Conservation (phyloP, 2,329 filamentous ascomycete genomes). For the Alternaria brassicicola region DNA sequence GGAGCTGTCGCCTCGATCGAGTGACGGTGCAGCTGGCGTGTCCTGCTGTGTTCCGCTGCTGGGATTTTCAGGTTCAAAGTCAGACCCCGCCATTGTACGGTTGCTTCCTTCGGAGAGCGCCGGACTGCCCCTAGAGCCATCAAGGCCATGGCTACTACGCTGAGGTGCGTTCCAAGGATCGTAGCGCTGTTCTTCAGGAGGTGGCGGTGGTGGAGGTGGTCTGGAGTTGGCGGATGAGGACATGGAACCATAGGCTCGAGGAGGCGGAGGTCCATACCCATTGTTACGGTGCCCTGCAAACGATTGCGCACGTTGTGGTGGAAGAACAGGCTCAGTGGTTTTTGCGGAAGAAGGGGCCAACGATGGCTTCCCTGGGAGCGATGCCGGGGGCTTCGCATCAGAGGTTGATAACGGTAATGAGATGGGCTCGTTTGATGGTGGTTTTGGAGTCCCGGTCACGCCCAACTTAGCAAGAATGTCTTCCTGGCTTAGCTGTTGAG, state of each 20-base stretch:
- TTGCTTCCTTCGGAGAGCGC: slow-evolving; percentile 45
- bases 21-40: slow-evolving; percentile 18
- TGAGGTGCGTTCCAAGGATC: slow-evolving; percentile 34
- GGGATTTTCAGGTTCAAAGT: slow-evolving; percentile 40
- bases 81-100: slow-evolving; percentile 42
- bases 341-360: slow-evolving; percentile 7
- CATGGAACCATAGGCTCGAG: slow-evolving; percentile 37
- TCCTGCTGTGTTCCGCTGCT: slow-evolving; percentile 18
- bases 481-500: slow-evolving; percentile 39
- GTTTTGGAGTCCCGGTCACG: slow-evolving; percentile 48
- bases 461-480: slow-evolving; percentile 46
- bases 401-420: slow-evolving; percentile 13
- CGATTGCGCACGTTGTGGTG: slow-evolving; percentile 31
- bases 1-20: slow-evolving; percentile 42
- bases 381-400: slow-evolving; percentile 18
- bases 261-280: slow-evolving; percentile 15
- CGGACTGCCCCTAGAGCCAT: slow-evolving; percentile 37
- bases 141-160: slow-evolving; percentile 22
- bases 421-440: slow-evolving; percentile 32
- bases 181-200: slow-evolving; percentile 21
- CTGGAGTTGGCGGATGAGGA: slow-evolving; percentile 19
- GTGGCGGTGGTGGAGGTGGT: slow-evolving; percentile 33
- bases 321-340: slow-evolving; percentile 6
- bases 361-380: slow-evolving; percentile 28
- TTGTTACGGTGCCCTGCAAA: slow-evolving; percentile 26